Conservation (phyloP, 2,329 filamentous ascomycete species). For the Pseudocercospora fuligena region DNA sequence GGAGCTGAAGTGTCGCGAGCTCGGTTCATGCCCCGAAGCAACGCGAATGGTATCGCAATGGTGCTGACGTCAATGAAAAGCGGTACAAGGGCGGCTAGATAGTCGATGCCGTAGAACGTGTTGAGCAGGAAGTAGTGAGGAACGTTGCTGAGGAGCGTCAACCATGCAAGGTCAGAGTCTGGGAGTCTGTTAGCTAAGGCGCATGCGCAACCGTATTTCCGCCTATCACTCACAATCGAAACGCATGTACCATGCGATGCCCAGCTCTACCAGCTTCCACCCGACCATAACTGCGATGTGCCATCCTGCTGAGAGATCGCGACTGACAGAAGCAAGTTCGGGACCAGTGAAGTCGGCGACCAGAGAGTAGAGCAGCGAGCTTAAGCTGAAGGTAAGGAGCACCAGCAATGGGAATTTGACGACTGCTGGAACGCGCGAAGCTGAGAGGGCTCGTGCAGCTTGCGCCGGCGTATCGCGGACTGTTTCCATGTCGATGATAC, state of each 20-base stretch:
- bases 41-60: slow-evolving; percentile 72
- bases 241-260: slow-evolving; percentile 72
- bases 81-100: slow-evolving; percentile 63
- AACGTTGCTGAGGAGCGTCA: slow-evolving; percentile 69
- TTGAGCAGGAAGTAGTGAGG: slow-evolving; percentile 77
- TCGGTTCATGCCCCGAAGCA: slow-evolving; percentile 70
- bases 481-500: slow-evolving; percentile 19
- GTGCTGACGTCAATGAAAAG: slow-evolving; percentile 71
- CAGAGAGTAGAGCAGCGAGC: slow-evolving; percentile 67
- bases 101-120: slow-evolving; percentile 75
- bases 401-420: slow-evolving; percentile 52
- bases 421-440: slow-evolving; percentile 38
- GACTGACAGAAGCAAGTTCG: slow-evolving; percentile 71
- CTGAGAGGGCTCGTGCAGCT: slow-evolving; percentile 3
- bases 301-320: slow-evolving; percentile 60
- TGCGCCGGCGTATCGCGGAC: slow-evolving; percentile 17
- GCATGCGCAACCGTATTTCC: background rate
- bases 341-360: slow-evolving; percentile 64
- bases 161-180: slow-evolving; percentile 51
- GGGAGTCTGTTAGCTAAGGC: slow-evolving; percentile 10
- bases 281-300: slow-evolving; percentile 62
- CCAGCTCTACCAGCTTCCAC: slow-evolving; percentile 69
- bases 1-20: slow-evolving; percentile 60
- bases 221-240: slow-evolving; percentile 66
- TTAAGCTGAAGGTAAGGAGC: slow-evolving; percentile 64